Percentiles rank a stretch among this genome's conserved stretches.
phyloP scores from a whole-genome alignment of 2,329 filamentous ascomycete species.

The Colletotrichum spinosum region DNA sequence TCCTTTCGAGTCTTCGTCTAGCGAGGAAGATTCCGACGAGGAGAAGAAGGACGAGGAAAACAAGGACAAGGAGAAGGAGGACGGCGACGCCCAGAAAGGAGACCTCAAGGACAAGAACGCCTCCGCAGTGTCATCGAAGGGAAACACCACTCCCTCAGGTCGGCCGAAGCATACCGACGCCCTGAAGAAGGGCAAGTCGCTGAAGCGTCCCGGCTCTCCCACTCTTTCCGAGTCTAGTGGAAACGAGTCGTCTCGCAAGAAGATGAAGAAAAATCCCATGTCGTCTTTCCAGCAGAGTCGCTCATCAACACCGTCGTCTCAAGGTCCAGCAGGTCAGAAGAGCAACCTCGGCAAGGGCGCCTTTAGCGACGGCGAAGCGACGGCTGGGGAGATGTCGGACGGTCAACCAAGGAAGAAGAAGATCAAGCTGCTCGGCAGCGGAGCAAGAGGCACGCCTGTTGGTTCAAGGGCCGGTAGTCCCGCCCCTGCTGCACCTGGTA shows the following conservation, averaged over 20 bases:
- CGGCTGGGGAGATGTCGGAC: constrained; percentile 75
- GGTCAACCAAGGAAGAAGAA: constrained; percentile 63
- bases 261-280: constrained; percentile 74
- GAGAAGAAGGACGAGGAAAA: constrained; percentile 59
- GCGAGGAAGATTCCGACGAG: constrained; percentile 59
- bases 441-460: constrained; percentile 63
- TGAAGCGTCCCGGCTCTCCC: constrained; percentile 89
- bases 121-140: constrained; percentile 74
- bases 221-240: constrained; percentile 91
- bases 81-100: constrained; percentile 69
- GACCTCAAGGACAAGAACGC: constrained; percentile 65
- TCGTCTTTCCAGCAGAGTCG: constrained; percentile 64
- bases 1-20: constrained; percentile 52
- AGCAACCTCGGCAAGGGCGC: constrained; percentile 65
- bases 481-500: constrained; percentile 55
- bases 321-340: constrained; percentile 52
- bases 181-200: constrained; percentile 68
- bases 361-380: constrained; percentile 79
- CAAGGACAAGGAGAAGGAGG: constrained; percentile 71
- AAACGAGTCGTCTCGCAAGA: constrained; percentile 88
- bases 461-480: constrained; percentile 74
- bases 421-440: constrained; percentile 62
- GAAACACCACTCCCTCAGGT: constrained; percentile 67
- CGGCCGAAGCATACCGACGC: constrained; percentile 60
- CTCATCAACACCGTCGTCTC: constrained; percentile 65